Conservation (phyloP, 768 basidiomycete genomes). For the Porpolomopsis calyptriformis region DNA sequence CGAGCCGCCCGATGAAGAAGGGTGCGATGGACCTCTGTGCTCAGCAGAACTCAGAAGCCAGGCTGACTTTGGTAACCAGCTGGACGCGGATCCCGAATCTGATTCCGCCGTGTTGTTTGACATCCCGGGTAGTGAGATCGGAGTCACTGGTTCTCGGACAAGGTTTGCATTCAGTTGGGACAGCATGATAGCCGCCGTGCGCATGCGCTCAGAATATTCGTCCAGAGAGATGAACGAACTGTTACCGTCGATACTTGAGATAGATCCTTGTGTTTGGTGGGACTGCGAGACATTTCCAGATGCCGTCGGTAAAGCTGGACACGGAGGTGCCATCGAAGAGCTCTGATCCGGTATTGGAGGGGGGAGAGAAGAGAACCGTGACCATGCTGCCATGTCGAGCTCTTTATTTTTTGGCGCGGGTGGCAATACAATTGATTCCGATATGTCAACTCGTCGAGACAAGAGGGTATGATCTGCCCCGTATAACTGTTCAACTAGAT, state of each 20-base stretch:
- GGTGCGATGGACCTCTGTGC: conserved; percentile 9
- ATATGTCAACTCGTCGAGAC: conserved; percentile 61
- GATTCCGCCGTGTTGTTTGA: conserved; percentile 9
- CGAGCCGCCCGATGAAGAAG: conserved; percentile 1
- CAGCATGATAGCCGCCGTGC: conserved; percentile 96
- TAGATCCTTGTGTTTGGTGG: not conserved
- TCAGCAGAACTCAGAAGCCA: conserved; percentile 31
- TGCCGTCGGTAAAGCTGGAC: not conserved
- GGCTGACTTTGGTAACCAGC: conserved; percentile 46
- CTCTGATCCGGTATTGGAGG: conserved; percentile 17
- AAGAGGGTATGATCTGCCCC: conserved; percentile 67
- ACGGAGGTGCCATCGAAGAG: not conserved
- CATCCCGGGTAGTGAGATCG: conserved; percentile 9
- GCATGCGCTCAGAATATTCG: conserved; percentile 98
- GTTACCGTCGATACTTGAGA: not conserved
- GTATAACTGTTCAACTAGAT: conserved; percentile 93
- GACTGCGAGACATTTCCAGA: conserved; percentile 5
- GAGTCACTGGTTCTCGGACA: conserved; percentile 40
- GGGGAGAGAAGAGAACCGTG: conserved; percentile 42
- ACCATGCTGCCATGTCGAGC: conserved; percentile 81
- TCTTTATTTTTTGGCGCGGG: conserved; percentile 80
- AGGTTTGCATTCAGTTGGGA: conserved; percentile 86
- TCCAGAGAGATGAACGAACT: conserved; percentile 62
- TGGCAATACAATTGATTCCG: conserved; percentile 77
- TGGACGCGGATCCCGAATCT: conserved; percentile 21